phyloP scores from a whole-genome alignment of 2,329 filamentous ascomycete species.

The Penicillium hordei region DNA sequence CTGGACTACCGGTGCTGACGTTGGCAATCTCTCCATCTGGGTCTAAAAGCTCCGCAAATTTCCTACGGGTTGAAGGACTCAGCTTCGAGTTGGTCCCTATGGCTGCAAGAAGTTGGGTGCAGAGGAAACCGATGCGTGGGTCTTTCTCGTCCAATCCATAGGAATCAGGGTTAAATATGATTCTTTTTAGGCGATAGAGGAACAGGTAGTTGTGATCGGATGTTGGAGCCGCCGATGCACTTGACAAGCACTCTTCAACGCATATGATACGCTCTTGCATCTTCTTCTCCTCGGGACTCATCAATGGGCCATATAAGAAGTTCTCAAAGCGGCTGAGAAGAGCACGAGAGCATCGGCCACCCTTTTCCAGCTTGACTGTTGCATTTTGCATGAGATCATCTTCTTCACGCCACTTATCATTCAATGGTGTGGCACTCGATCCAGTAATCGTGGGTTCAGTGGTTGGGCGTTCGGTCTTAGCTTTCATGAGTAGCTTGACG shows the following conservation, averaged over 20 bases:
- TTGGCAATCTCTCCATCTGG: neutral
- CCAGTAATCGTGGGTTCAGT: neutral
- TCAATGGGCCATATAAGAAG: constrained; percentile 6
- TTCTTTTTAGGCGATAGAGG: neutral
- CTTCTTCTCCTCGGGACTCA: constrained; percentile 1
- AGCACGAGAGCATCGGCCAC: neutral
- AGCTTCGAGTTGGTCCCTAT: neutral
- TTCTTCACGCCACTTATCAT: neutral
- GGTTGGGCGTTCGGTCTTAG: neutral
- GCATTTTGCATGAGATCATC: constrained; percentile 1
- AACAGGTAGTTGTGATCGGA: neutral
- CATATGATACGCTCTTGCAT: constrained; percentile 2
- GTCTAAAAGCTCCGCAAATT: neutral
- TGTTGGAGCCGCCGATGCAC: neutral
- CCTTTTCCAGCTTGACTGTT: neutral
- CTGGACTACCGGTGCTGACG: neutral
- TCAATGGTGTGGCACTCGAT: too few relatives aligned
- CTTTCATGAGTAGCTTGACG: neutral
- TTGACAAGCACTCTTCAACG: constrained; percentile 1
- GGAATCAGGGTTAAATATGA: neutral
- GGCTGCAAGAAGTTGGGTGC: neutral
- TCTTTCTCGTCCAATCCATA: neutral
- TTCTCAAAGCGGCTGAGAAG: constrained; percentile 3
- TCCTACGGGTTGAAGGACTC: neutral
- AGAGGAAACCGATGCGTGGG: neutral